phyloP scores from a whole-genome alignment of 176 grass and related monocot genomes.

The Raddia distichophylla region DNA sequence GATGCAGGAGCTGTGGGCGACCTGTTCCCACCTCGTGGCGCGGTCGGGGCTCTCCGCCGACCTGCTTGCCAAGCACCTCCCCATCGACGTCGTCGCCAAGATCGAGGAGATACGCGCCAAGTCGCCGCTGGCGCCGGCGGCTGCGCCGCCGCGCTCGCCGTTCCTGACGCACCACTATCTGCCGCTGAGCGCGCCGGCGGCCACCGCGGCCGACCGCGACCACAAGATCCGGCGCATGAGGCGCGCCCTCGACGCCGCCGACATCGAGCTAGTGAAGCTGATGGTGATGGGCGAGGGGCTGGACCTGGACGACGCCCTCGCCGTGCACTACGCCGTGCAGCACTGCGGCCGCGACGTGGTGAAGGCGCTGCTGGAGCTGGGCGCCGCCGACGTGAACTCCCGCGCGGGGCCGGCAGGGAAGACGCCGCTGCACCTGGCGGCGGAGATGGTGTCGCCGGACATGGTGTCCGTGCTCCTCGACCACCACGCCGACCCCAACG shows the following conservation, averaged over 20 bases:
- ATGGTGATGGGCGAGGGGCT: slow-evolving; percentile 86
- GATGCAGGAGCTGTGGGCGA: slow-evolving; percentile 82
- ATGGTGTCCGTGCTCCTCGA: slow-evolving; percentile 98
- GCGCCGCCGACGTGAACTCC: slow-evolving; percentile 89
- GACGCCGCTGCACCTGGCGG: slow-evolving; percentile 80
- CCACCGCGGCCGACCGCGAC: slow-evolving; percentile 33
- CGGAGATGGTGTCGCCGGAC: slow-evolving; percentile 91
- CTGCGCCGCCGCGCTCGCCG: slow-evolving; percentile 51
- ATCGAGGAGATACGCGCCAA: slow-evolving; percentile 77
- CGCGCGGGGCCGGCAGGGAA: slow-evolving; percentile 76
- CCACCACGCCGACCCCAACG: slow-evolving; percentile 91
- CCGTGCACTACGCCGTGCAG: slow-evolving; percentile 93
- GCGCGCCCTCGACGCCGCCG: slow-evolving; percentile 56
- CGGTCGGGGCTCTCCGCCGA: slow-evolving; percentile 85
- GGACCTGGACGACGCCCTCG: slow-evolving; percentile 92
- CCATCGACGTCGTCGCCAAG: slow-evolving; percentile 79
- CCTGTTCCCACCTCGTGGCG: slow-evolving; percentile 89
- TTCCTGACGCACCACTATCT: slow-evolving; percentile 45
- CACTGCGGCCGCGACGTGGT: slow-evolving; percentile 89
- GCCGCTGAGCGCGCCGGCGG: slow-evolving; percentile 27
- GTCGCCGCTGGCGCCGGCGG: slow-evolving; percentile 45
- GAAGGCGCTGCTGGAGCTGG: slow-evolving; percentile 96
- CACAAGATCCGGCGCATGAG: slow-evolving; percentile 71
- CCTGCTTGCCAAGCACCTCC: slow-evolving; percentile 93
- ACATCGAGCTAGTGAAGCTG: slow-evolving; percentile 77